Evolutionary conservation across 345 rosid genomes (phyloP).

Genomic region (Psidium guajava): DNA sequence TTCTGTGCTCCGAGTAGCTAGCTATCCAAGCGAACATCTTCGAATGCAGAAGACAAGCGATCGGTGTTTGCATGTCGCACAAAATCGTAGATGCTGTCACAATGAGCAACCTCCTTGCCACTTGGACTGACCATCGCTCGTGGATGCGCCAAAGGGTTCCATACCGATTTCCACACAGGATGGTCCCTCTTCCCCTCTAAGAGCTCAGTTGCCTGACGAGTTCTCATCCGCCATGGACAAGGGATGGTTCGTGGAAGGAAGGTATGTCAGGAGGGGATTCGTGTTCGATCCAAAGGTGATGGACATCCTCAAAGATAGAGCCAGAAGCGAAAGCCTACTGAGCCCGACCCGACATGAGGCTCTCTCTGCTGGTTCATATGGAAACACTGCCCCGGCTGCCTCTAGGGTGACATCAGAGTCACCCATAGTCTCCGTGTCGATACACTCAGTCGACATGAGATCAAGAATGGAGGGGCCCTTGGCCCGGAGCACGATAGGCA

Average conservation of each 20-base stretch:
- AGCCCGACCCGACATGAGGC: not conserved
- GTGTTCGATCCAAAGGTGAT: constrained; percentile 3
- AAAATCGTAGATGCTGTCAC: not conserved
- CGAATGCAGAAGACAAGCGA: constrained; percentile 3
- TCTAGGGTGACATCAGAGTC: not conserved
- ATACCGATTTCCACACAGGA: not conserved
- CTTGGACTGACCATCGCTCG: constrained; percentile 3
- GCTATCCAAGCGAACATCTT: constrained; percentile 4
- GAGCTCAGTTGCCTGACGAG: not conserved
- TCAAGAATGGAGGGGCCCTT: not conserved
- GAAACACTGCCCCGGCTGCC: constrained; percentile 1
- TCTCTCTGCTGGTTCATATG: constrained; percentile 1
- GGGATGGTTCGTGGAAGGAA: constrained; percentile 2
- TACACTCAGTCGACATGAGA: not conserved
- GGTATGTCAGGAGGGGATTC: not conserved
- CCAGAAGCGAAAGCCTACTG: not conserved
- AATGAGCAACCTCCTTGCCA: not conserved
- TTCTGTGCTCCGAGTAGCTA: not conserved
- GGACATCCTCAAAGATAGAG: not conserved
- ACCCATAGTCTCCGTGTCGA: not conserved
- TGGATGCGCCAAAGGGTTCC: not conserved
- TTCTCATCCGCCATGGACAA: not conserved
- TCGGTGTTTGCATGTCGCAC: not conserved
- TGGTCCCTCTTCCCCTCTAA: not conserved
- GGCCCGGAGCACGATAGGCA: not conserved